Percentiles rank a stretch among this genome's conserved stretches.
phyloP scores from a whole-genome alignment of 2,329 filamentous ascomycete genomes.

The Paradendryphiella salina region DNA sequence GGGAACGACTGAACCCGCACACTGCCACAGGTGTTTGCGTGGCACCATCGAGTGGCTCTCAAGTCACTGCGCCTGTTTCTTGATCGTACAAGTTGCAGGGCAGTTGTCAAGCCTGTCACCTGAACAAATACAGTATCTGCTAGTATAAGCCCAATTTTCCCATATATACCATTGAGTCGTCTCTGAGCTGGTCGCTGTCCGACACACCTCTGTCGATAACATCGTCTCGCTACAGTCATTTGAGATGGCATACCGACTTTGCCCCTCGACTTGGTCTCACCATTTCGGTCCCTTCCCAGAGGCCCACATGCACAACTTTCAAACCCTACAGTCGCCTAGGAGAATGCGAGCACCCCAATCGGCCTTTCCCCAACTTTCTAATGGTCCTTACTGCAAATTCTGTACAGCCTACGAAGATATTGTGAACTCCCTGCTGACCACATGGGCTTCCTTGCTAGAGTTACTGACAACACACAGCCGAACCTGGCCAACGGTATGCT shows the following conservation, averaged over 20 bases:
- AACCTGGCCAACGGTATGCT: neutral
- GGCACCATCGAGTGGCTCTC: neutral
- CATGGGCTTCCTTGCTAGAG: too few species aligned
- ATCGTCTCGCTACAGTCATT: neutral
- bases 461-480: too few species aligned
- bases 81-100: slow-evolving; percentile 9
- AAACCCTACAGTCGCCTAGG: neutral
- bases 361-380: slow-evolving; percentile 2
- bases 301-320: slow-evolving; percentile 1
- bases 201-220: neutral
- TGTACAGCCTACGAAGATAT: slow-evolving; percentile 11
- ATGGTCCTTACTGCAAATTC: slow-evolving; percentile 15
- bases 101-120: neutral
- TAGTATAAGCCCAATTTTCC: neutral
- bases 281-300: slow-evolving; percentile 3
- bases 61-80: neutral
- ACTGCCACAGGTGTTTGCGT: slow-evolving; percentile 20
- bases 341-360: slow-evolving; percentile 7
- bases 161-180: neutral
- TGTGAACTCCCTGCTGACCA: slow-evolving; percentile 1
- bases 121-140: neutral
- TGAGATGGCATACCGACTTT: slow-evolving; percentile 5
- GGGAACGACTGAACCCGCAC: slow-evolving; percentile 4
- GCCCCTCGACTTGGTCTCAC: slow-evolving; percentile 3
- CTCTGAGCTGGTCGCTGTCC: neutral